A percentile compares a stretch with the other conserved stretches of the same genome.
These are phyloP conservation scores for Alternaria infectoria DNA, from an alignment of 2,329 filamentous ascomycete genomes.

Conservation along the genomic window DNA sequence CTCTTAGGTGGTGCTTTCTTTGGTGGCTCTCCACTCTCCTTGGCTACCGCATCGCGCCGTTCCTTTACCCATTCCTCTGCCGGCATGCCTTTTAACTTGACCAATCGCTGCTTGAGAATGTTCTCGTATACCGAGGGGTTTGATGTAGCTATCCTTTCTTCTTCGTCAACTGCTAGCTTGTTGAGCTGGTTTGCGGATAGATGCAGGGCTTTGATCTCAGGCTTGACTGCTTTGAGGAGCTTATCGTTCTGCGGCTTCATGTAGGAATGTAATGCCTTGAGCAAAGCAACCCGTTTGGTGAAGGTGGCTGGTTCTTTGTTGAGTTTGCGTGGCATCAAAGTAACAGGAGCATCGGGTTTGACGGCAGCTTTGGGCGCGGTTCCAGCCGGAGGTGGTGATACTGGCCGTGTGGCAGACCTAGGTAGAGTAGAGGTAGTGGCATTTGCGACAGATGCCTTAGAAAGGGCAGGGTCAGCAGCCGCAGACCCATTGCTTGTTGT, in stretches of 20 bases:
- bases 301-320: slow-evolving; percentile 55
- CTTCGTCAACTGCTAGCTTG: slow-evolving; percentile 73
- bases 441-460: slow-evolving; percentile 9
- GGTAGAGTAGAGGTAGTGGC: slow-evolving; percentile 16
- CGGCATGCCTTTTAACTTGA: slow-evolving; percentile 77
- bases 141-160: slow-evolving; percentile 74
- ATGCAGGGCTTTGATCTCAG: slow-evolving; percentile 61
- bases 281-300: slow-evolving; percentile 40
- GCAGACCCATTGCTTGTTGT: slow-evolving; percentile 11
- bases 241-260: slow-evolving; percentile 71
- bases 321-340: slow-evolving; percentile 72
- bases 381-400: slow-evolving; percentile 40
- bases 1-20: slow-evolving; percentile 55
- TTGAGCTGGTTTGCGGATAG: slow-evolving; percentile 72
- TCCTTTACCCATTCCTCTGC: slow-evolving; percentile 74
- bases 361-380: slow-evolving; percentile 15
- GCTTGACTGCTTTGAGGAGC: slow-evolving; percentile 60
- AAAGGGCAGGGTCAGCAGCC: not conserved
- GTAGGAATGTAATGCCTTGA: slow-evolving; percentile 70
- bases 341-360: slow-evolving; percentile 51
- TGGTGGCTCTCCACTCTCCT: slow-evolving; percentile 37
- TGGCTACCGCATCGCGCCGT: slow-evolving; percentile 46
- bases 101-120: slow-evolving; percentile 80
- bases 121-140: slow-evolving; percentile 78
- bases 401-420: slow-evolving; percentile 32